Conservation (phyloP, 164 flowering plant species). For the Santalum album region DNA sequence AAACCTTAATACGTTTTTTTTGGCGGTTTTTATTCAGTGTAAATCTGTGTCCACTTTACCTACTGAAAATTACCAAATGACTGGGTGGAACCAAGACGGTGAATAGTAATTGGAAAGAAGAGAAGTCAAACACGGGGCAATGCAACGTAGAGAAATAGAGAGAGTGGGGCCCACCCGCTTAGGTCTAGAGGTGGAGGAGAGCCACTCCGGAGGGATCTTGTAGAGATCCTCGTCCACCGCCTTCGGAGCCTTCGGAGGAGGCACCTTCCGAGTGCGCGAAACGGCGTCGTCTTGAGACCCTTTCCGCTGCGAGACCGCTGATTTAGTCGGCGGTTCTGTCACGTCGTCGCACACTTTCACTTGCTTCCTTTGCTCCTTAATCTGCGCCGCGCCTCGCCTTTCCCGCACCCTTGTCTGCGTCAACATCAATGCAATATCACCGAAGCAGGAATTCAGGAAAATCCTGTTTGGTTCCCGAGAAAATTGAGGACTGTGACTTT, state of each 20-base stretch:
- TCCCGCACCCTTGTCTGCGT: conserved; percentile 6
- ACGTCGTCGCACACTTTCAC: conserved; percentile 29
- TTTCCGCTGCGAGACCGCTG: too few relatives aligned
- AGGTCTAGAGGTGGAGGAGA: conserved; percentile 18
- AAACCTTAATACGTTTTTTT: too few relatives aligned
- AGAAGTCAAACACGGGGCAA: not conserved
- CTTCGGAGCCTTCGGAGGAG: conserved; percentile 6
- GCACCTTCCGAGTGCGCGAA: not conserved
- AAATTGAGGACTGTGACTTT: too few relatives aligned
- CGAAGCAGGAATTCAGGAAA: not conserved
- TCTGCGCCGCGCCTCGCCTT: conserved; percentile 13
- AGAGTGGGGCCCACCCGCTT: conserved; percentile 10
- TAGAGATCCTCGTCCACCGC: conserved; percentile 57
- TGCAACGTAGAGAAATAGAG: not conserved
- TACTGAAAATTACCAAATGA: too few relatives aligned
- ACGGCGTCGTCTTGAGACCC: conserved; percentile 8
- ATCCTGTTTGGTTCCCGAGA: not conserved
- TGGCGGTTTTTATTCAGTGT: too few relatives aligned
- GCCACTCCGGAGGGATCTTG: conserved; percentile 50
- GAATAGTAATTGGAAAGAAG: not conserved
- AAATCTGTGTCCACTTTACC: too few relatives aligned
- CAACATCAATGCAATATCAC: not conserved
- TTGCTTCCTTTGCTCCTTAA: conserved; percentile 20
- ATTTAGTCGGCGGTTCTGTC: conserved; percentile 17
- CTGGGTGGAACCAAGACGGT: too few relatives aligned